A percentile compares a stretch with the other conserved stretches of the same genome.
Conservation (phyloP, 257 asterid genomes). For the Solanum chaucha region DNA sequence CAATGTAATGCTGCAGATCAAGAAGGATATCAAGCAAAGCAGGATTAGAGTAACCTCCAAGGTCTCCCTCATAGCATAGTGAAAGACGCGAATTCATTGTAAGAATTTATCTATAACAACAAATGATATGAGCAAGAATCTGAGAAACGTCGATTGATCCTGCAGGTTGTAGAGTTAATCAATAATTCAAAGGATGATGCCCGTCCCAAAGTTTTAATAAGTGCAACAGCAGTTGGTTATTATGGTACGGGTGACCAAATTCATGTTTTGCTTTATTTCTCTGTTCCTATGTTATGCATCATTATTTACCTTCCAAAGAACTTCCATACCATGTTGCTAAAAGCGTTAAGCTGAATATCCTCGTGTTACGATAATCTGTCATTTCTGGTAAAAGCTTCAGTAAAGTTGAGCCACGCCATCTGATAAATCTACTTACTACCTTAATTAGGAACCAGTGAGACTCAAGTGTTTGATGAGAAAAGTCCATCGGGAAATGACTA, state of each 20-base stretch:
- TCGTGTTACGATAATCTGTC: not conserved
- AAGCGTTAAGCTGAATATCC: not conserved
- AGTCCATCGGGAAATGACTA: slow-evolving; percentile 91
- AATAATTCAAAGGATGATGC: slow-evolving; percentile 38
- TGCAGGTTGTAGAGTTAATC: slow-evolving; percentile 66
- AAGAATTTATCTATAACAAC: not conserved
- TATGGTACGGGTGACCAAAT: slow-evolving; percentile 46
- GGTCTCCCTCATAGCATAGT: slow-evolving; percentile 20
- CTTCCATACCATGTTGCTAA: not conserved
- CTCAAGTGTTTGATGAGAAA: slow-evolving; percentile 68
- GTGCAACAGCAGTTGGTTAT: slow-evolving; percentile 94
- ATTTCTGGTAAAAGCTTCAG: not conserved
- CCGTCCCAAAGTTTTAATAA: slow-evolving; percentile 71
- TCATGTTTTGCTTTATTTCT: not conserved
- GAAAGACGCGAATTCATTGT: not conserved
- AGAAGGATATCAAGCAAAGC: slow-evolving; percentile 90
- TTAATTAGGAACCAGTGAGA: slow-evolving; percentile 64
- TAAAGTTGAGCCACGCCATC: not conserved
- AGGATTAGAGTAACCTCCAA: slow-evolving; percentile 72
- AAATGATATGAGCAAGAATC: not conserved
- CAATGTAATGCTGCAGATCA: slow-evolving; percentile 43
- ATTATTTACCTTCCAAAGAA: not conserved
- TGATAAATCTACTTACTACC: not conserved
- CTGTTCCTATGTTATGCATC: not conserved
- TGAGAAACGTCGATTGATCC: not conserved